Conservation (phyloP, 2,329 filamentous ascomycete species). For the Decorospora gaudefroyi region DNA sequence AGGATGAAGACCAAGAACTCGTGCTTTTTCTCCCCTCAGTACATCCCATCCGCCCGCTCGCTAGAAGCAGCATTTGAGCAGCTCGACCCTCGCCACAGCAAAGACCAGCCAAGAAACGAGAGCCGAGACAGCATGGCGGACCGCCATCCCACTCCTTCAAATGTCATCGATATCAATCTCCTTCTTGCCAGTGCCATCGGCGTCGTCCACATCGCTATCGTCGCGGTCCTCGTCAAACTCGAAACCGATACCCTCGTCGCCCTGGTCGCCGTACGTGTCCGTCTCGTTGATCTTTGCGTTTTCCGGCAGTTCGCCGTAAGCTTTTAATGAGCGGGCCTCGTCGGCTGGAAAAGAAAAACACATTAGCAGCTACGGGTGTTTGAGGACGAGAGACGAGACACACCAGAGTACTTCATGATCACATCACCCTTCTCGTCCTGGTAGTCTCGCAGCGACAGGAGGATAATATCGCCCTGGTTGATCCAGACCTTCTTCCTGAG, state of each 20-base stretch:
- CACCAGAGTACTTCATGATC: conserved; percentile 79
- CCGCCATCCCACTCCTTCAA: conserved; percentile 50
- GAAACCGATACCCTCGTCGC: conserved; percentile 92
- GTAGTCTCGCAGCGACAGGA: conserved; percentile 78
- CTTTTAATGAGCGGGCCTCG: conserved; percentile 92
- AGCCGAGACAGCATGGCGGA: conserved; percentile 48
- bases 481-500: conserved; percentile 97
- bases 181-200: conserved; percentile 67
- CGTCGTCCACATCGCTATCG: conserved; percentile 58
- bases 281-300: conserved; percentile 99
- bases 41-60: conserved; percentile 47
- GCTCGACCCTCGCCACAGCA: conserved; percentile 28
- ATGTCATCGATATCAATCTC: conserved; percentile 97
- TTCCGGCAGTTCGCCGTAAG: conserved; percentile 96
- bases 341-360: conserved; percentile 79
- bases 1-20: not conserved
- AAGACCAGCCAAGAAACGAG: conserved; percentile 19
- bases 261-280: conserved; percentile 88
- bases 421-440: conserved; percentile 93
- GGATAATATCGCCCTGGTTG: conserved; percentile 87
- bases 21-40: not conserved
- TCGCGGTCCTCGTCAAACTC: conserved; percentile 94
- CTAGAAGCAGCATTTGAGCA: conserved; percentile 49
- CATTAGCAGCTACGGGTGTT: conserved; percentile 78
- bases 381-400: not conserved